phyloP scores from a whole-genome alignment of 208 protist genomes.

The Balamuthia mandrillaris region DNA sequence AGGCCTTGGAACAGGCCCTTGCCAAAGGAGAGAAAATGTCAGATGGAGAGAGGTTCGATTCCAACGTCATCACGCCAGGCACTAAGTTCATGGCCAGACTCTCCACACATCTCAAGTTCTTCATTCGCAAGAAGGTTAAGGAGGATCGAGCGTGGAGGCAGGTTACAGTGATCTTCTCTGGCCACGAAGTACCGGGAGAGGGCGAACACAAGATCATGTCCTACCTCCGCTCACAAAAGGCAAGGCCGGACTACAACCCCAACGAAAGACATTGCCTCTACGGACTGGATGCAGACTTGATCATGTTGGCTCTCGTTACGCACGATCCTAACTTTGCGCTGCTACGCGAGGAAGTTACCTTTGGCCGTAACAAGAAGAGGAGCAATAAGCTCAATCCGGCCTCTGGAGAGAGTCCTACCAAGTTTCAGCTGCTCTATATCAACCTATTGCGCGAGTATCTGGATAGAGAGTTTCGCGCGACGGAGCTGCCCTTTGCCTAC shows the following conservation, averaged over 20 bases:
- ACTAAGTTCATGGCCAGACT: slow-evolving; percentile 95
- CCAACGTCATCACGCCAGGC: slow-evolving; percentile 96
- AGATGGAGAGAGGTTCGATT: slow-evolving; percentile 87
- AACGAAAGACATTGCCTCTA: slow-evolving; percentile 96
- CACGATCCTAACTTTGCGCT: slow-evolving; percentile 92
- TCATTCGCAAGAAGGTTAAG: slow-evolving; percentile 87
- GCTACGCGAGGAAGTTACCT: slow-evolving; percentile 84
- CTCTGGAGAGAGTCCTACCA: slow-evolving; percentile 67
- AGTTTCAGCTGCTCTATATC: slow-evolving; percentile 72
- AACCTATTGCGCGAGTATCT: slow-evolving; percentile 92
- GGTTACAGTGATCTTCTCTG: slow-evolving; percentile 90
- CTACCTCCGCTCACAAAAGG: slow-evolving; percentile 93
- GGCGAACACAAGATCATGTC: slow-evolving; percentile 99
- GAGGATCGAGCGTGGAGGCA: slow-evolving; percentile 86
- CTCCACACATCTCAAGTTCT: slow-evolving; percentile 87
- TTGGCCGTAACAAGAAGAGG: slow-evolving; percentile 59
- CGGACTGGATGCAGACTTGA: slow-evolving; percentile 96
- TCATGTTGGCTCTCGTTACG: slow-evolving; percentile 91
- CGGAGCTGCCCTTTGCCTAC: slow-evolving; percentile 31
- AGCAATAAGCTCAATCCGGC: background rate
- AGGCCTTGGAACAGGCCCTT: background rate
- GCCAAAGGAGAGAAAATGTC: slow-evolving; percentile 12
- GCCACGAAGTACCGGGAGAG: slow-evolving; percentile 89
- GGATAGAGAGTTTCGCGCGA: slow-evolving; percentile 76
- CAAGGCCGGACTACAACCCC: slow-evolving; percentile 85